Base-by-base conservation (phyloP, 2,329 filamentous ascomycete species). In the Aspergillus sp. region DNA sequence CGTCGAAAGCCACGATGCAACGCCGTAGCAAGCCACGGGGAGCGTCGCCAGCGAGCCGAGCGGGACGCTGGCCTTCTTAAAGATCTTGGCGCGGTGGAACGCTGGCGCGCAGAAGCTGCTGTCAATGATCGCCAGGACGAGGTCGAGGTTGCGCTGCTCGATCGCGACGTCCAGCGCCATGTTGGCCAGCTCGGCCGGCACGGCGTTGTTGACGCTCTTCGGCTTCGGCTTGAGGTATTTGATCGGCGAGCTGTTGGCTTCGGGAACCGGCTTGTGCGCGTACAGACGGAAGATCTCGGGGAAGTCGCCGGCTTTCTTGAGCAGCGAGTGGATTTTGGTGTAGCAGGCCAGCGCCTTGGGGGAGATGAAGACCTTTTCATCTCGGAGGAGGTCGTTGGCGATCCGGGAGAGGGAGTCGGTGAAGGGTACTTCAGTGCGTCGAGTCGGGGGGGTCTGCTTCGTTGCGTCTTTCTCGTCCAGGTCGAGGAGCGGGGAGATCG, bases 251-350 rank as follows among this genome's bases (percentile, higher is more conserved):
- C 73, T 69, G 31, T 69, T 68, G 47, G 75, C 66, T 31, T 71
- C 62, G 2, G 86, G 82, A 41, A 78, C 67, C 7, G 84, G 81
- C 60, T 96, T 98, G 46, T 75, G 75, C 30, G 85, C 84, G 56
- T 89, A 96, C 33, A 95, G 70, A 35, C 78, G 67, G 51, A 98
- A 81, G 26, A 86, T 75, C 38, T 80, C 74, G 5, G 89, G 86
- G 41, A 96, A 74, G 27, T 82, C 78, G 43, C 84, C 75, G 2
- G 86, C 79, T 35, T 73, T 77, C 40, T 77, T 74, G 26, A 96
- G 72, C 8, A 78, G 70, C 16, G 78, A 70, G 56, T 94, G 86
- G 27, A 85, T 75, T 24, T 74, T 69, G 40, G 93, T 78, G 58
- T 95, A 96, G 45, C 74, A 59, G 36, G 73, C 67, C 24, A 96